A percentile compares a stretch with the other conserved stretches of the same genome.
Conservation (phyloP, 2,329 filamentous ascomycete species). For the Neonectria faginata region DNA sequence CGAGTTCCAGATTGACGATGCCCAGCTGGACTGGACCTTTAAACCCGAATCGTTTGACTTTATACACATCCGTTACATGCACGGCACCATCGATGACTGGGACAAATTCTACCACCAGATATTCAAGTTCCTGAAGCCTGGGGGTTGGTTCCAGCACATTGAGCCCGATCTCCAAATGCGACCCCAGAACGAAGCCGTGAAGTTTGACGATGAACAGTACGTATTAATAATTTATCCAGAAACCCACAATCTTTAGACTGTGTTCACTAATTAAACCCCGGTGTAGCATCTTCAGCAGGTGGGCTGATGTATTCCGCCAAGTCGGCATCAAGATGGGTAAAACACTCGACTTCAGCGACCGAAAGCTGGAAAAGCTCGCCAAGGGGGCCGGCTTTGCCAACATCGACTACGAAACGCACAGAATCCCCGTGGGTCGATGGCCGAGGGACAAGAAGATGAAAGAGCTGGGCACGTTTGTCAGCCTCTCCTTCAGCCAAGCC, state of each 20-base stretch:
- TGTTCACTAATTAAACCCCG: accelerated
- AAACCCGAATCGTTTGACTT: conserved; percentile 46
- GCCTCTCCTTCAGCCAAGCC: conserved; percentile 39
- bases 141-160: conserved; percentile 44
- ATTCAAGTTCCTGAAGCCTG: conserved; percentile 38
- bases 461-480: conserved; percentile 39
- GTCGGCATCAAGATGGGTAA: conserved; percentile 34
- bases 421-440: conserved; percentile 37
- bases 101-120: conserved; percentile 33
- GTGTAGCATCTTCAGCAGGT: conserved; percentile 33
- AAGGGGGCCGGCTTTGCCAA: conserved; percentile 22
- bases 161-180: conserved; percentile 41
- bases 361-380: conserved; percentile 35
- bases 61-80: conserved; percentile 49
- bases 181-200: conserved; percentile 24
- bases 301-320: conserved; percentile 31
- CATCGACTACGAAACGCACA: conserved; percentile 30
- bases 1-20: conserved; percentile 53
- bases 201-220: conserved; percentile 36
- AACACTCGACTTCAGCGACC: conserved; percentile 37
- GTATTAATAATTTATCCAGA: accelerated
- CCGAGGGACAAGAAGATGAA: conserved; percentile 40
- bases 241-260: neutral
- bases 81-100: conserved; percentile 49
- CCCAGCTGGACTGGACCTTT: conserved; percentile 58